A percentile compares a stretch with the other conserved stretches of the same genome.
Conservation (phyloP, 495 filamentous ascomycete species). For the Evansstolkia leycettana region DNA sequence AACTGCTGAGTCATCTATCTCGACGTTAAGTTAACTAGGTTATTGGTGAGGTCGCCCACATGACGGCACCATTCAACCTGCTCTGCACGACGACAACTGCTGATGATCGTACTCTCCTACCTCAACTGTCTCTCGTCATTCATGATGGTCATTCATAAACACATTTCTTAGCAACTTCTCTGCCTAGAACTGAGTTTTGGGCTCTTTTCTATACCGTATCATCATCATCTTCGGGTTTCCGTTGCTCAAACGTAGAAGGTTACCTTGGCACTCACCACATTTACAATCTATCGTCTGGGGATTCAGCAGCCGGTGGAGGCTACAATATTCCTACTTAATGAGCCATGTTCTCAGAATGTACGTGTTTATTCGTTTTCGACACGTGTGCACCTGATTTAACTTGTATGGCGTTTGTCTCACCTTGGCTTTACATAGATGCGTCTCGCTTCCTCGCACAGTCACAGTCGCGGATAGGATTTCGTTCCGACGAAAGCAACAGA, state of each 20-base stretch:
- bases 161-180: no score
- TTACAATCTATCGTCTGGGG: no score
- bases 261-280: no score
- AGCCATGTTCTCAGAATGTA: conserved; percentile 97
- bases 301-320: no score
- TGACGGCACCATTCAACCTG: conserved; percentile 20
- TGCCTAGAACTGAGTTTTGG: no score
- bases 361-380: conserved; percentile 26
- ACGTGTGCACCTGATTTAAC: no score
- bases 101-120: not conserved
- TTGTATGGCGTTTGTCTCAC: not conserved
- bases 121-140: not conserved
- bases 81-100: no score
- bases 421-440: conserved; percentile 52
- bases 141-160: no score
- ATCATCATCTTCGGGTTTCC: not conserved
- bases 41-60: conserved; percentile 27
- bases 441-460: conserved; percentile 96
- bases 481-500: conserved; percentile 43
- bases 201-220: not conserved
- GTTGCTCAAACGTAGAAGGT: no score
- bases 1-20: conserved; percentile 32
- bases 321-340: conserved; percentile 1
- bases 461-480: conserved; percentile 70
- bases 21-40: no score